Evolutionary conservation across 2,329 filamentous ascomycete genomes (phyloP).

Genomic region (Arthrobotrys entomopaga): DNA sequence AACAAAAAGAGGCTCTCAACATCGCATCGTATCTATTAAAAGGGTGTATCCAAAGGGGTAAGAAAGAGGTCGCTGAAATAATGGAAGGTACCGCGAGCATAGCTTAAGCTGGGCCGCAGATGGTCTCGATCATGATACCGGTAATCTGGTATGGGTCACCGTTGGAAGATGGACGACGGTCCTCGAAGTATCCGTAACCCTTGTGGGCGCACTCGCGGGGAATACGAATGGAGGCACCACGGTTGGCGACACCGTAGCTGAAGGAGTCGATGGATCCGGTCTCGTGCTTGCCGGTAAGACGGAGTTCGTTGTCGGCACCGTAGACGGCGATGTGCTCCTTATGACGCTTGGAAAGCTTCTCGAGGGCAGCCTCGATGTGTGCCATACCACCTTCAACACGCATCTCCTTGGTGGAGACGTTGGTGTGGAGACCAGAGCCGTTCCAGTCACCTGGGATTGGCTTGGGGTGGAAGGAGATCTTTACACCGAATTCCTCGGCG

Average conservation of each 20-base stretch:
- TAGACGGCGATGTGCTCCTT: constrained; percentile 81
- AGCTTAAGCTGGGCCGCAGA: constrained; percentile 57
- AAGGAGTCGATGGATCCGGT: constrained; percentile 94
- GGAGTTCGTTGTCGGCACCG: constrained; percentile 93
- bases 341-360: constrained; percentile 65
- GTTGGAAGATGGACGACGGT: constrained; percentile 83
- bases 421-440: constrained; percentile 90
- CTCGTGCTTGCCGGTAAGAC: constrained; percentile 93
- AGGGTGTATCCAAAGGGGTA: constrained; percentile 40
- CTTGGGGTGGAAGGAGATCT: constrained; percentile 95
- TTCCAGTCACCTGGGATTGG: constrained; percentile 97
- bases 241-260: constrained; percentile 93
- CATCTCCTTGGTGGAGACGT: constrained; percentile 92
- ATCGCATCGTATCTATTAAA: constrained; percentile 54
- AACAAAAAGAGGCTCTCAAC: constrained; percentile 31
- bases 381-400: constrained; percentile 94
- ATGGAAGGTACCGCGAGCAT: constrained; percentile 9
- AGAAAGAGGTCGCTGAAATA: constrained; percentile 14
- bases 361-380: constrained; percentile 81
- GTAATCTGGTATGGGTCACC: constrained; percentile 85
- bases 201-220: constrained; percentile 84
- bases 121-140: constrained; percentile 77
- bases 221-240: constrained; percentile 92
- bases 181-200: constrained; percentile 95
- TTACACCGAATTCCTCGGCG: constrained; percentile 94